phyloP scores from a whole-genome alignment of 768 basidiomycete genomes.

The Exsudoporus frostii region DNA sequence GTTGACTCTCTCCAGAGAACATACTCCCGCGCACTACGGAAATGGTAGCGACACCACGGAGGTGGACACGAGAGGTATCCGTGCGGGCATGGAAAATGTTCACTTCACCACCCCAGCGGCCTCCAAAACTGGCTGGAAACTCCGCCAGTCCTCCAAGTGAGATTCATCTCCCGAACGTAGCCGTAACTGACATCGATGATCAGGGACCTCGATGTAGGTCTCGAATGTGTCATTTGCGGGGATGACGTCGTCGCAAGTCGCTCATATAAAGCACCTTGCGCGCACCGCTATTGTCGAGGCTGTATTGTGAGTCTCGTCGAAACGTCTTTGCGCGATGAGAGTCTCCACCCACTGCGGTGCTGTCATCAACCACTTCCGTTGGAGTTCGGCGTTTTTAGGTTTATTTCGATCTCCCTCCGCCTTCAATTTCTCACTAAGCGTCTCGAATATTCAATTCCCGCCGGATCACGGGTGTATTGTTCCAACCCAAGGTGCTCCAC shows the following conservation, averaged over 20 bases:
- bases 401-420: constrained; percentile 30
- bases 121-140: neutral
- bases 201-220: neutral
- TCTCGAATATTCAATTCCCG: constrained; percentile 43
- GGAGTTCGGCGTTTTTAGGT: constrained; percentile 19
- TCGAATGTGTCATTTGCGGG: constrained; percentile 40
- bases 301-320: constrained; percentile 43
- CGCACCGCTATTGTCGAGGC: constrained; percentile 44
- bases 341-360: constrained; percentile 51
- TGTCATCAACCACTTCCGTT: constrained; percentile 40
- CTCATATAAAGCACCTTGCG: constrained; percentile 41
- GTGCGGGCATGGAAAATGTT: neutral
- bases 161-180: neutral
- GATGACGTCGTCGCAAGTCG: constrained; percentile 28
- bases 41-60: neutral
- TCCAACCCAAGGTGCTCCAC: constrained; percentile 47
- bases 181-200: neutral
- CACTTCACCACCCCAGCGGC: neutral
- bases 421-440: constrained; percentile 40
- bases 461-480: constrained; percentile 47
- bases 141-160: neutral
- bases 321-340: constrained; percentile 45
- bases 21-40: neutral
- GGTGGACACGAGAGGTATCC: neutral
- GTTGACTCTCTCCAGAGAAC: constrained; percentile 12